Evolutionary conservation across 2,329 filamentous ascomycete genomes (phyloP), one percentile per base, ranked within the genome.

Genomic region (Calonectria multiphialidica): DNA sequence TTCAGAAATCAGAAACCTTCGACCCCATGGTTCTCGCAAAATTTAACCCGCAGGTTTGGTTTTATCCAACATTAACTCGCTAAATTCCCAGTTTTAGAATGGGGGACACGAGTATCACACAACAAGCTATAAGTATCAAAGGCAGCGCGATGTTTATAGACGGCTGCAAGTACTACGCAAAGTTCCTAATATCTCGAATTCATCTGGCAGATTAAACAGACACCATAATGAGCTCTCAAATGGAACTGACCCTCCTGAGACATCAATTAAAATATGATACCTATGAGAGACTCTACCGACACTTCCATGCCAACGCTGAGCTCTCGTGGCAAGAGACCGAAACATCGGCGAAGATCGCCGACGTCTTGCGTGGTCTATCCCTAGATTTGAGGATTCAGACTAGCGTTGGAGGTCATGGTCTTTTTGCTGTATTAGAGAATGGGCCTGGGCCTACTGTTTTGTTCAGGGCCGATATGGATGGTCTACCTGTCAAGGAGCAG

Each of bases 391-490:
- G 87, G 12, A 84, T 92, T 63, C 72, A 47, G 25, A 21, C 70
- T 10, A 42, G 49, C 3, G 91, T 93, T 16, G 91, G 91, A 33
- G 91, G 90, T 0, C 83, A 90, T 72, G 91, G 91, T 5, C 79
- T 93, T 6, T 88, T 88, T 2, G 91, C 86, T 0, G 83, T 92
- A 1, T 82, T 92, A 5, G 77, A 79, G 62, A 93, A 93, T 76
- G 90, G 90, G 0, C 49, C 78, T 0, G 91, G 91, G 0, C 85
- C 85, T 1, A 91, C 86, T 0, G 81, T 93, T 1, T 84, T 93
- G 0, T 83, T 93, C 0, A 87, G 91, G 2, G 90, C 91, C 0
- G 91, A 93, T 68, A 90, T 92, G 72, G 91, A 93, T 75, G 91
- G 86, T 0, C 82, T 93, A 0, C 91, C 91, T 0, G 83, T 93